Evolutionary conservation across 2,329 filamentous ascomycete genomes (phyloP).

Genomic region (Aspergillus awamori): DNA sequence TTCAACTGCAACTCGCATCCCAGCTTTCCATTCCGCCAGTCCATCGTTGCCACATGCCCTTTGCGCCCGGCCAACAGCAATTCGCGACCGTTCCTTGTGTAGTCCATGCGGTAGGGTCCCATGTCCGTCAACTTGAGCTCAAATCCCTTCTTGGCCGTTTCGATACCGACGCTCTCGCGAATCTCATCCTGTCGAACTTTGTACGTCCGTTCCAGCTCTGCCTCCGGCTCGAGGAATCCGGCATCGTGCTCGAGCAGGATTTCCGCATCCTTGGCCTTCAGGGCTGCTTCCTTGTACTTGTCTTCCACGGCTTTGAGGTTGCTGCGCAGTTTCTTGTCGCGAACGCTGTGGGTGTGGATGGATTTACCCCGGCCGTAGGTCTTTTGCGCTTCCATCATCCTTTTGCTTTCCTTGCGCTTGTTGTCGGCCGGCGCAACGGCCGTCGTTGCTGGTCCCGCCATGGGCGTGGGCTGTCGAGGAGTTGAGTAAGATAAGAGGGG

Average conservation of each 20-base stretch:
- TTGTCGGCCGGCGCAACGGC: slow-evolving; percentile 36
- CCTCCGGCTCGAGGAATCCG: slow-evolving; percentile 86
- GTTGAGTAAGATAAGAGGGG: neutral
- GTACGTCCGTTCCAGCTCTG: slow-evolving; percentile 87
- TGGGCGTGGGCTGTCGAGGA: slow-evolving; percentile 19
- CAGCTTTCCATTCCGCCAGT: slow-evolving; percentile 90
- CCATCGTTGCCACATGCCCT: slow-evolving; percentile 93
- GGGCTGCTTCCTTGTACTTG: slow-evolving; percentile 77
- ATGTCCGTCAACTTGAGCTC: slow-evolving; percentile 80
- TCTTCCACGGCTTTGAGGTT: slow-evolving; percentile 77
- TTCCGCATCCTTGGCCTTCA: slow-evolving; percentile 88
- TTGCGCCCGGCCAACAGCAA: slow-evolving; percentile 85
- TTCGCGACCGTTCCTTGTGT: slow-evolving; percentile 84
- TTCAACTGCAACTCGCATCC: slow-evolving; percentile 88
- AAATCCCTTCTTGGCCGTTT: slow-evolving; percentile 90
- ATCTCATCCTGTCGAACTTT: slow-evolving; percentile 91
- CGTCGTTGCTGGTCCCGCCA: slow-evolving; percentile 34
- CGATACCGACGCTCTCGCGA: slow-evolving; percentile 69
- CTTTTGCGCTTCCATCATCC: slow-evolving; percentile 61
- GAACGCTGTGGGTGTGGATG: slow-evolving; percentile 72
- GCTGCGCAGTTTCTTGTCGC: slow-evolving; percentile 85
- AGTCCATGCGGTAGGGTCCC: slow-evolving; percentile 87
- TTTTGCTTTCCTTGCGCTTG: slow-evolving; percentile 43
- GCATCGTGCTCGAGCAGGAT: slow-evolving; percentile 84
- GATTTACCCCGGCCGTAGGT: slow-evolving; percentile 82